Percentiles rank a stretch among this genome's conserved stretches.
Conservation (phyloP, 1,139 yeast genomes). For the Geotrichum aggregatum region DNA sequence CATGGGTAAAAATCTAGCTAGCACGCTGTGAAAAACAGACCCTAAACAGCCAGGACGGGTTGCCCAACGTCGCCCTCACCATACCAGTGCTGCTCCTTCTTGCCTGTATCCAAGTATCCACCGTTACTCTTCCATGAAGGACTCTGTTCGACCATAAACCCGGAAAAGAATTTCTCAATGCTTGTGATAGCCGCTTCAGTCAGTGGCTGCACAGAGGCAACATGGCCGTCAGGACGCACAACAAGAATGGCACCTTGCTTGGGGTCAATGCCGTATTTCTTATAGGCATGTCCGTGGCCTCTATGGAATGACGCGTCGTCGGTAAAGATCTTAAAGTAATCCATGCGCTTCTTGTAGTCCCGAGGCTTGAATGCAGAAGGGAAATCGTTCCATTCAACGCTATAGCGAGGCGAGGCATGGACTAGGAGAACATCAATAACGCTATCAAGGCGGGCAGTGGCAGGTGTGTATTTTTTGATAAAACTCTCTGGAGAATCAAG, state of each 20-base stretch:
- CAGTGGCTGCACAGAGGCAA: slow-evolving; percentile 32
- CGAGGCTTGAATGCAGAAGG: slow-evolving; percentile 36
- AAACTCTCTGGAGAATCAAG: slow-evolving; percentile 27
- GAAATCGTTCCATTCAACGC: slow-evolving; percentile 35
- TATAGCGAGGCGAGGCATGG: slow-evolving; percentile 30
- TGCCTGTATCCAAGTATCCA: slow-evolving; percentile 9
- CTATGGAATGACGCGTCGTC: slow-evolving; percentile 33
- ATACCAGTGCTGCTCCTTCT: too few relatives aligned
- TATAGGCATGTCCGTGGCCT: slow-evolving; percentile 33
- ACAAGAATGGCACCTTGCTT: slow-evolving; percentile 35
- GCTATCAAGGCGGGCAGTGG: slow-evolving; percentile 30
- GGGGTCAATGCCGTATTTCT: slow-evolving; percentile 35
- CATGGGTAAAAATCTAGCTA: too few relatives aligned
- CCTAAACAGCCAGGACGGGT: too few relatives aligned
- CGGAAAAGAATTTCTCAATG: slow-evolving; percentile 31
- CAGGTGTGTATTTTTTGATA: slow-evolving; percentile 34
- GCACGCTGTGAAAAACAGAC: too few relatives aligned
- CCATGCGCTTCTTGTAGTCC: slow-evolving; percentile 35
- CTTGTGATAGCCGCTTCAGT: slow-evolving; percentile 29
- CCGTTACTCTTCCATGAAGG: slow-evolving; percentile 22
- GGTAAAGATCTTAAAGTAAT: slow-evolving; percentile 37
- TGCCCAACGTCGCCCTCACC: too few relatives aligned
- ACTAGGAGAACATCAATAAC: slow-evolving; percentile 36
- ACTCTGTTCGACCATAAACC: slow-evolving; percentile 32
- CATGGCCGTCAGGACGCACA: slow-evolving; percentile 41